These are phyloP conservation scores for Lodderomyces theae DNA, from an alignment of 1,139 yeast genomes.

Conservation along the genomic window DNA sequence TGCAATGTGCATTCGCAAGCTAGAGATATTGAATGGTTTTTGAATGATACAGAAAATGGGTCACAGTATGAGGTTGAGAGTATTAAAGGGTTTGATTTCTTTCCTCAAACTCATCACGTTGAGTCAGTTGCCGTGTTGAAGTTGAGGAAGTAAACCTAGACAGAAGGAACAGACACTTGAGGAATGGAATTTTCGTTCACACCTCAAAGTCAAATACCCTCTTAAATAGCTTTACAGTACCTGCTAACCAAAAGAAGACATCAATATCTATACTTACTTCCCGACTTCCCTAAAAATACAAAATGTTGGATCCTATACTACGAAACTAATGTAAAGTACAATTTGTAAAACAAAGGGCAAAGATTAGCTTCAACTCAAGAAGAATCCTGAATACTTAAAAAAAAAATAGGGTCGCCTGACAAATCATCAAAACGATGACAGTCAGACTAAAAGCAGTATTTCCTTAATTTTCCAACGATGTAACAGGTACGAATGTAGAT, in stretches of 20 bases:
- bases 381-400: constrained; percentile 37
- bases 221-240: too few species aligned
- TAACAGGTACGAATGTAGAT: constrained; percentile 17
- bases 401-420: constrained; percentile 24
- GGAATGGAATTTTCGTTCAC: too few species aligned
- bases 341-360: constrained; percentile 17
- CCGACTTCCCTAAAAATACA: too few species aligned
- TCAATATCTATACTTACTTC: too few species aligned
- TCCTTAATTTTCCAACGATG: constrained; percentile 18
- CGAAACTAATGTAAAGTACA: constrained; percentile 44
- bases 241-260: too few species aligned
- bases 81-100: constrained; percentile 91
- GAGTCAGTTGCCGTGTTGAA: constrained; percentile 87
- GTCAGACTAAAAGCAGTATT: constrained; percentile 27
- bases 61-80: constrained; percentile 67
- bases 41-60: constrained; percentile 66
- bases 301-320: constrained; percentile 72
- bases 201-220: too few species aligned
- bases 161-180: not conserved
- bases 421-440: constrained; percentile 47
- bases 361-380: constrained; percentile 63
- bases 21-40: constrained; percentile 81
- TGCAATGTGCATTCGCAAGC: constrained; percentile 99
- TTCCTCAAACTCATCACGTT: constrained; percentile 97
- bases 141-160: constrained; percentile 14